Evolutionary conservation across 352 stramenopile species (phyloP).

Genomic region (Pythium rhizo-oryzae): DNA sequence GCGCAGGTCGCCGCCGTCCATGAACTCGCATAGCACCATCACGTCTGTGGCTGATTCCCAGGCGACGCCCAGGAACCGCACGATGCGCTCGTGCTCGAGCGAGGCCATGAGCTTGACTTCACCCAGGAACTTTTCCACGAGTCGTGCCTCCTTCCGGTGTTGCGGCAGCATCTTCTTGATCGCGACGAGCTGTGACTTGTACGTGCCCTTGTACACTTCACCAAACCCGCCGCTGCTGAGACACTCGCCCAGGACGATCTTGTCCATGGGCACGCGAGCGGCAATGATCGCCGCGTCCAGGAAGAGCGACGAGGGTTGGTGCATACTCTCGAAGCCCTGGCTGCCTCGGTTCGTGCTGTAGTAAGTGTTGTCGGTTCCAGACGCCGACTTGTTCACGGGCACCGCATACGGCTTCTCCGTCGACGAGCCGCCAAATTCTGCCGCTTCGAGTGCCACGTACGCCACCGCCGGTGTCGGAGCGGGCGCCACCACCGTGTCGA

Average conservation of each 20-base stretch:
- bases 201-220: conserved; percentile 41
- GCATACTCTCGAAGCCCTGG: too few species aligned
- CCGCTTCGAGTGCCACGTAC: too few species aligned
- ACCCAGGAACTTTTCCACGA: conserved; percentile 33
- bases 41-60: conserved; percentile 3
- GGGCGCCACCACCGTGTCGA: neutral
- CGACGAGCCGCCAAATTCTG: too few species aligned
- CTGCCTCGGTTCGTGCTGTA: too few species aligned
- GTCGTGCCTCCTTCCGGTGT: conserved; percentile 18
- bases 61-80: conserved; percentile 6
- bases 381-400: too few species aligned
- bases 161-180: conserved; percentile 31
- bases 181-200: conserved; percentile 33
- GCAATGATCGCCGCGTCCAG: neutral
- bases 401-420: too few species aligned
- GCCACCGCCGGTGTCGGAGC: neutral
- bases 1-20: conserved; percentile 35
- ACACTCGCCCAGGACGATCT: neutral
- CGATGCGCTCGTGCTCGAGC: conserved; percentile 33
- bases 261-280: neutral
- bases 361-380: too few species aligned
- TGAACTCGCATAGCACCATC: neutral
- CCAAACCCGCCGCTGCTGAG: conserved; percentile 20
- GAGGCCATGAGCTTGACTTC: conserved; percentile 50
- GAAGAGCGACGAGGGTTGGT: too few species aligned